phyloP scores from a whole-genome alignment of 176 grass and related monocot genomes.

The Microstegium vimineum region DNA sequence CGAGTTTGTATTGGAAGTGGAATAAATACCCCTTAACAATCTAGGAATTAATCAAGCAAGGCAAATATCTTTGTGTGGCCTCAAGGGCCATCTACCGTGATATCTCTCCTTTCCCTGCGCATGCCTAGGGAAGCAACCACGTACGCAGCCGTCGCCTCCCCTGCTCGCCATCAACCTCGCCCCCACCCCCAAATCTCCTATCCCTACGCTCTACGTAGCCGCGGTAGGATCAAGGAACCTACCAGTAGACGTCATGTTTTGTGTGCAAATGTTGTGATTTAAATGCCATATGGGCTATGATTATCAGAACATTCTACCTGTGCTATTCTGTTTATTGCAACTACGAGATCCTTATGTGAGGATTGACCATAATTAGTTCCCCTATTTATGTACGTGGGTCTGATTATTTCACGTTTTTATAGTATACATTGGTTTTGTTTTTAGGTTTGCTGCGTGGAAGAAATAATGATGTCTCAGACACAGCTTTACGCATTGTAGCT shows the following conservation, averaged over 20 bases:
- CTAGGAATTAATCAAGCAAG: no score
- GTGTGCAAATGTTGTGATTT: neutral
- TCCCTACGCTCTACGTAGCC: no score
- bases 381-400: neutral
- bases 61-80: no score
- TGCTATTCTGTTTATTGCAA: neutral
- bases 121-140: no score
- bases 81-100: no score
- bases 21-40: no score
- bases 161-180: no score
- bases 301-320: neutral
- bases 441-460: constrained; percentile 68
- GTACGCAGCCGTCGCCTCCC: no score
- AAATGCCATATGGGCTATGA: neutral
- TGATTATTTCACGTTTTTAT: neutral
- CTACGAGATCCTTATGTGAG: neutral
- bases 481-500: constrained; percentile 74
- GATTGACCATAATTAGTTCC: neutral
- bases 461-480: constrained; percentile 57
- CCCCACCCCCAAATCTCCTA: no score
- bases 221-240: no score
- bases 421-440: constrained; percentile 11
- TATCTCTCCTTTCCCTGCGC: no score
- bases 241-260: neutral
- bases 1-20: no score